Evolutionary conservation across 1,284 basidiomycete species (phyloP), one percentile per base, ranked within the genome.

Genomic region (Coniferiporia sulphurascens): DNA sequence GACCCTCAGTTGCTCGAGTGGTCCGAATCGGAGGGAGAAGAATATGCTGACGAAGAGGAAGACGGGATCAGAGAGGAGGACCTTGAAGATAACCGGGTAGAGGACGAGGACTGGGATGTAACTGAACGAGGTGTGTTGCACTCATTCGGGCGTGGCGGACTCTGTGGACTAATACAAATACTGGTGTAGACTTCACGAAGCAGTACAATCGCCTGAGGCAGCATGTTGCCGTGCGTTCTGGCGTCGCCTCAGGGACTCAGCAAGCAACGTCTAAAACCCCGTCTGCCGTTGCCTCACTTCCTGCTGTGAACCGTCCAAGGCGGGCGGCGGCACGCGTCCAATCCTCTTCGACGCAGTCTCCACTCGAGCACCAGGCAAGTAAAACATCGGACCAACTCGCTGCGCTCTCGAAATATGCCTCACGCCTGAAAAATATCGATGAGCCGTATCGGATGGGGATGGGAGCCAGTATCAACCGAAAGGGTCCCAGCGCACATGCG

Each of bases 171-270:
- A 15, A 17, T 38, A 10, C 6, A 9, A 13, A 9, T 6, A 8
- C 13, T 21, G 6, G 59, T 56, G 13, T 67, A 96, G 95, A 98
- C 75, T 95, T 98, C 66, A 97, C 95, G 35, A 98, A 98, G 73
- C 93, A 96, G 68, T 98, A 92, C 75, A 98, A 97, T 73, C 88
- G 95, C 38, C 78, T 96, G 38, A 79, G 87, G 55, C 94, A 96
- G 70, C 90, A 95, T 69, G 81, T 87, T 60, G 87, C 87, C 27
- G 82, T 92, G 5, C 83, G 84, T 38, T 83, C 83, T 15, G 87
- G 89, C 5, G 81, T 77, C 58, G 85, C 82, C 0, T 77, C 83
- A 52, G 83, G 85, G 12, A 56, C 12, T 69, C 77, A 9, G 67
- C 77, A 13, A 84, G 84, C 12, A 73, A 83, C 1, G 73, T 77